A percentile compares a stretch with the other conserved stretches of the same genome.
Conservation (phyloP, 352 stramenopile species). For the Phytophthora hibernalis region DNA sequence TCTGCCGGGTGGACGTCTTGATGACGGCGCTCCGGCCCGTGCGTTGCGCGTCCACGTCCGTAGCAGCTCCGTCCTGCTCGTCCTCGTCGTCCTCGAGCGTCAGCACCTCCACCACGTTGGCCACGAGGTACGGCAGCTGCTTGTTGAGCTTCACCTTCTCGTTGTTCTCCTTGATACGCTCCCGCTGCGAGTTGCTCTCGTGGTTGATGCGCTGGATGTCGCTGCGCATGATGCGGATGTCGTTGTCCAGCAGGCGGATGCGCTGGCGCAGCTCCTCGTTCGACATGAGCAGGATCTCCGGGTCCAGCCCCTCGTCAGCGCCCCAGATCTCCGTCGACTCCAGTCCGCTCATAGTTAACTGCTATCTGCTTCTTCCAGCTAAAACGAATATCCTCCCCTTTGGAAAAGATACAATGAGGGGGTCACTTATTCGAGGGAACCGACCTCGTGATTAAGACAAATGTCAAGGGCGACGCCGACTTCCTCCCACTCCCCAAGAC, state of each 20-base stretch:
- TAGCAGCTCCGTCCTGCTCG: constrained; percentile 94
- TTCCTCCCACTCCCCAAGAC: constrained; percentile 59
- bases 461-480: constrained; percentile 70
- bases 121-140: constrained; percentile 98
- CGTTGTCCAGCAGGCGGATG: constrained; percentile 97
- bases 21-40: constrained; percentile 97
- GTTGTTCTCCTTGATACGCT: constrained; percentile 98
- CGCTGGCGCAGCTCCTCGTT: constrained; percentile 96
- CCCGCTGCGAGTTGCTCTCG: constrained; percentile 93
- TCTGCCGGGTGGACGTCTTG: constrained; percentile 98
- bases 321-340: constrained; percentile 75
- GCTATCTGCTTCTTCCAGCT: too few species aligned
- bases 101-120: constrained; percentile 97
- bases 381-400: too few species aligned
- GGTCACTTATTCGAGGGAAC: too few species aligned
- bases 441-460: too few species aligned
- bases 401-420: too few species aligned
- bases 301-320: constrained; percentile 69
- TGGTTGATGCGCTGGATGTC: constrained; percentile 98
- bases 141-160: constrained; percentile 99
- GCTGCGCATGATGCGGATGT: constrained; percentile 97
- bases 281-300: constrained; percentile 95
- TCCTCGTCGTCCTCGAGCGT: constrained; percentile 92
- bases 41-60: constrained; percentile 92
- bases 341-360: constrained; percentile 56